phyloP scores from a whole-genome alignment of 75 land plant genomes.

The Selaginella moellendorffii region DNA sequence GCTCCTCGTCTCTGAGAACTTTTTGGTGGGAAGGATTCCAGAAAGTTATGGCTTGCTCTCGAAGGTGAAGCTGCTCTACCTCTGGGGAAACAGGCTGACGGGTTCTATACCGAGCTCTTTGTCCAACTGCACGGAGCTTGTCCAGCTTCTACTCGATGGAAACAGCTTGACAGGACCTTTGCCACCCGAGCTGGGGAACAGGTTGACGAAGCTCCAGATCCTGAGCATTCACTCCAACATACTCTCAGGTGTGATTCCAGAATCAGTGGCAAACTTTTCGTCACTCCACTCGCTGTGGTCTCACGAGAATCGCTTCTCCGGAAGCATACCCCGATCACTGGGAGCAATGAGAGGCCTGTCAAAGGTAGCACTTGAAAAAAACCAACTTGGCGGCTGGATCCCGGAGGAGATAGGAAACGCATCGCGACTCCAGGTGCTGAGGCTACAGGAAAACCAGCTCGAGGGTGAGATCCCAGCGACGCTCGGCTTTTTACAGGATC shows the following conservation, averaged over 20 bases:
- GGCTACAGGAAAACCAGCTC: not conserved
- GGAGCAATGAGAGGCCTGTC: too few relatives aligned
- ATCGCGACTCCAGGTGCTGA: not conserved
- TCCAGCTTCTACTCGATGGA: too few relatives aligned
- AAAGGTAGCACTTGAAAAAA: too few relatives aligned
- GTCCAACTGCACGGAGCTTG: not conserved
- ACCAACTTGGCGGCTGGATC: not conserved
- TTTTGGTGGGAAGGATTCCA: not conserved
- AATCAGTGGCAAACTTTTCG: not conserved
- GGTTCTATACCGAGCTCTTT: not conserved
- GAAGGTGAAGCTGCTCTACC: not conserved
- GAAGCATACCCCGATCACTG: too few relatives aligned
- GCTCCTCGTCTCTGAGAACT: constrained; percentile 38
- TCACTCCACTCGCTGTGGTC: not conserved
- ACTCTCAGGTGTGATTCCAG: not conserved
- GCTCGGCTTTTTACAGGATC: not conserved
- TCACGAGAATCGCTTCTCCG: not conserved
- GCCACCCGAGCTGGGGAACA: constrained; percentile 60
- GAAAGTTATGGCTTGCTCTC: not conserved
- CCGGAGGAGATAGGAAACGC: not conserved
- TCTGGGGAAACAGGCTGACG: too few relatives aligned
- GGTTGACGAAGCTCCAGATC: too few relatives aligned
- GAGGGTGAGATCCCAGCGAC: not conserved
- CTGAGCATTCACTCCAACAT: not conserved
- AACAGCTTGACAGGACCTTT: constrained; percentile 55